Evolutionary conservation across 768 basidiomycete species (phyloP).

Genomic region (Phanerochaete carnosa): DNA sequence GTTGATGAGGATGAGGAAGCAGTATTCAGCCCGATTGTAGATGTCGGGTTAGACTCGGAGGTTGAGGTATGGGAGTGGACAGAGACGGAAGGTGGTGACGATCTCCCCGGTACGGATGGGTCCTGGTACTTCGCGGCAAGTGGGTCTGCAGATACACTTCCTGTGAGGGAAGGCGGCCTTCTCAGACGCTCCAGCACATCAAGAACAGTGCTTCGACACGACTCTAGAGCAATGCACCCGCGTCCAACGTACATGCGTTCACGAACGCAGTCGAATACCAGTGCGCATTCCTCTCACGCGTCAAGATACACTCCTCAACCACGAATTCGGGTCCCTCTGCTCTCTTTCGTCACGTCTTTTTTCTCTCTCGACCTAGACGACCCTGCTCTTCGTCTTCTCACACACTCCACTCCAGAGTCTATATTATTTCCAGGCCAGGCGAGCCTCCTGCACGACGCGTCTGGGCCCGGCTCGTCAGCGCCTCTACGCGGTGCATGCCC

Average conservation of each 20-base stretch:
- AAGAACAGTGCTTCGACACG: not conserved
- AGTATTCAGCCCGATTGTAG: not conserved
- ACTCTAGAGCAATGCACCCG: not conserved
- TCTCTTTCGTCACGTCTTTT: conserved; percentile 35
- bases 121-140: conserved; percentile 21
- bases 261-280: conserved; percentile 5
- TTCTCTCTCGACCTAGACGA: conserved; percentile 37
- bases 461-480: not conserved
- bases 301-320: conserved; percentile 20
- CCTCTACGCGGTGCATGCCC: not conserved
- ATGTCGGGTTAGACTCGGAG: conserved; percentile 6
- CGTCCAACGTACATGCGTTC: not conserved
- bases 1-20: not conserved
- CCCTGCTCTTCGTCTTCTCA: conserved; percentile 34
- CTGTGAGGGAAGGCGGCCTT: not conserved
- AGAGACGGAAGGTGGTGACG: conserved; percentile 5
- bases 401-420: conserved; percentile 29
- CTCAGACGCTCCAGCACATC: not conserved
- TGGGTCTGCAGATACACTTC: conserved; percentile 4
- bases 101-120: conserved; percentile 7
- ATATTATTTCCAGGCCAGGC: conserved; percentile 31
- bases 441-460: conserved; percentile 9
- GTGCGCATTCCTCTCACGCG: not conserved
- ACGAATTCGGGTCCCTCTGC: conserved; percentile 32
- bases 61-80: conserved; percentile 24